phyloP scores from a whole-genome alignment of 1,139 yeast species.

The Citeromyces siamensis region DNA sequence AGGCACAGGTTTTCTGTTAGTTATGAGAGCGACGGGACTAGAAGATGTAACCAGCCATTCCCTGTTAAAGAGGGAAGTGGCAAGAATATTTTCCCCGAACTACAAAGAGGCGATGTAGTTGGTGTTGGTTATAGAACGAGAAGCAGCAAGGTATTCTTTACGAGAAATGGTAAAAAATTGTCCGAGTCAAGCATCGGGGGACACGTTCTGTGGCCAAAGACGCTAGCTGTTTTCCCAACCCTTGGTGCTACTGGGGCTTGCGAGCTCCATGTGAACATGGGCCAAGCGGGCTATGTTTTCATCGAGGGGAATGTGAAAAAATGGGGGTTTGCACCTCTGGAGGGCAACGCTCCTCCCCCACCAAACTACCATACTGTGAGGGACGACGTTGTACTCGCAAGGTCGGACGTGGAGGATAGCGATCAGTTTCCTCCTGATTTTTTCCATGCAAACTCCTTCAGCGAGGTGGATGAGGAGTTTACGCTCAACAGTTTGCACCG shows the following conservation, averaged over 20 bases:
- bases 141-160: conserved; percentile 53
- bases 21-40: conserved; percentile 40
- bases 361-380: conserved; percentile 46
- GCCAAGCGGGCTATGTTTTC: conserved; percentile 45
- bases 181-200: conserved; percentile 63
- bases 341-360: conserved; percentile 52
- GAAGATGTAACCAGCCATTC: conserved; percentile 41
- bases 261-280: conserved; percentile 41
- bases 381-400: conserved; percentile 37
- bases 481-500: conserved; percentile 7
- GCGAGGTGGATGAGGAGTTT: conserved; percentile 7
- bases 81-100: conserved; percentile 27
- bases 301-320: conserved; percentile 50
- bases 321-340: conserved; percentile 55
- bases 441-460: conserved; percentile 18
- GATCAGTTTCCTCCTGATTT: conserved; percentile 43
- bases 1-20: conserved; percentile 34
- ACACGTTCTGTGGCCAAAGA: conserved; percentile 28
- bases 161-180: conserved; percentile 57
- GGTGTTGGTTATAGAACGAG: conserved; percentile 55
- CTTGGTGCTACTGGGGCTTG: conserved; percentile 41
- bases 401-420: conserved; percentile 36
- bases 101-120: conserved; percentile 48
- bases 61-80: conserved; percentile 22
- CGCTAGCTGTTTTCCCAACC: conserved; percentile 27